Evolutionary conservation across 2,329 filamentous ascomycete species (phyloP).

Genomic region (Cyphellophora attinorum): DNA sequence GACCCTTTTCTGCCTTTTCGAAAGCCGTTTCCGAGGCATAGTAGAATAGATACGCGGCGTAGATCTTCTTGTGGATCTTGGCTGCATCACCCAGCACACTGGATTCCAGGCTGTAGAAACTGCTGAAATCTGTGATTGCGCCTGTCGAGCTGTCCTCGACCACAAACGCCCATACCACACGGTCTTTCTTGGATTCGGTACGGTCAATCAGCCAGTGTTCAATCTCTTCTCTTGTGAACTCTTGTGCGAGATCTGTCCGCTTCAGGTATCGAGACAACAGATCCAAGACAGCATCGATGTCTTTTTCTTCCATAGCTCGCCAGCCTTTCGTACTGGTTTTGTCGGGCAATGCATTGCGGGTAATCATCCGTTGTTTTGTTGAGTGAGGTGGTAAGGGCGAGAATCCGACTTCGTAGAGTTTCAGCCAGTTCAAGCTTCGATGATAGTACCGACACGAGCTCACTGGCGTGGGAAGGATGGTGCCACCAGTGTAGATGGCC

Average conservation of each 20-base stretch:
- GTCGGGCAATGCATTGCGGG: conserved; percentile 74
- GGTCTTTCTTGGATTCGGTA: conserved; percentile 45
- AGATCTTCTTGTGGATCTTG: conserved; percentile 62
- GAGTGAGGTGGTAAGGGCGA: conserved; percentile 75
- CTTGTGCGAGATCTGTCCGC: conserved; percentile 74
- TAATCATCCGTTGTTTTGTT: conserved; percentile 75
- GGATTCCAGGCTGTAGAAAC: conserved; percentile 90
- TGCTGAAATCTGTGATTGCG: conserved; percentile 92
- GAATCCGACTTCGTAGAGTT: conserved; percentile 90
- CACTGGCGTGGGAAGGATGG: conserved; percentile 82
- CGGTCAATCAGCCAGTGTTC: conserved; percentile 80
- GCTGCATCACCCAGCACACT: conserved; percentile 56
- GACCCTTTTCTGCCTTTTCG: conserved; percentile 39
- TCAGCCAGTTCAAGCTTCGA: conserved; percentile 87
- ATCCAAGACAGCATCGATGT: conserved; percentile 64
- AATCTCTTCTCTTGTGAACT: conserved; percentile 70
- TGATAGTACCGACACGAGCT: conserved; percentile 95
- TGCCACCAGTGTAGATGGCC: conserved; percentile 89
- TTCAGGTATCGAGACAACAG: conserved; percentile 68
- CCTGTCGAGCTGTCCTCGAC: conserved; percentile 67
- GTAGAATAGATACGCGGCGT: conserved; percentile 94
- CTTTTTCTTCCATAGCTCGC: conserved; percentile 68
- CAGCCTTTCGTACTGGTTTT: conserved; percentile 64
- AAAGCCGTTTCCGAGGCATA: conserved; percentile 81
- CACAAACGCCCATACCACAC: conserved; percentile 89